Percentiles rank a stretch among this genome's conserved stretches.
Evolutionary conservation across 352 stramenopile genomes (phyloP).

Genomic region (Phytopythium vexans): DNA sequence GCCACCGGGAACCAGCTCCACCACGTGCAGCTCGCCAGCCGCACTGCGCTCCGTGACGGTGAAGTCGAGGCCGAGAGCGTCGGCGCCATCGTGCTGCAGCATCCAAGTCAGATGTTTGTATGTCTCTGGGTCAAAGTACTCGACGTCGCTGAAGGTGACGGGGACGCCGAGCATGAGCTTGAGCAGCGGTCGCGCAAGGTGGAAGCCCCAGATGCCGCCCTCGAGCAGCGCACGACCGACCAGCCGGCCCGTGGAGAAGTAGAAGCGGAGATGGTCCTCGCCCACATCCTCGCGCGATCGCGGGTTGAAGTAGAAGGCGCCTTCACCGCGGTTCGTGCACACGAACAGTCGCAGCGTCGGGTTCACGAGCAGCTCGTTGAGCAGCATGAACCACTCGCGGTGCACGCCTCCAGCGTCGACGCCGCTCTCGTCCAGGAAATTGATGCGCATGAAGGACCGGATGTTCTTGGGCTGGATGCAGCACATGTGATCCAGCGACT

Average conservation of each 20-base stretch:
- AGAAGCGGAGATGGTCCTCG: slow-evolving; percentile 63
- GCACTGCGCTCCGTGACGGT: slow-evolving; percentile 36
- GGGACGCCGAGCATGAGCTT: slow-evolving; percentile 97
- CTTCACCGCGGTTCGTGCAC: slow-evolving; percentile 53
- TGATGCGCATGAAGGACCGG: slow-evolving; percentile 78
- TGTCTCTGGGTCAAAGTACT: slow-evolving; percentile 58
- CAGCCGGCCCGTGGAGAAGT: slow-evolving; percentile 53
- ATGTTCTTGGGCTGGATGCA: slow-evolving; percentile 57
- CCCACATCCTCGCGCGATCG: slow-evolving; percentile 45
- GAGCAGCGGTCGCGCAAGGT: slow-evolving; percentile 94
- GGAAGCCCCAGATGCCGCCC: slow-evolving; percentile 89
- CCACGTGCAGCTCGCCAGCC: slow-evolving; percentile 13
- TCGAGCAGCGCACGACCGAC: slow-evolving; percentile 75
- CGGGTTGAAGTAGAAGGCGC: slow-evolving; percentile 60
- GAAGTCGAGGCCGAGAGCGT: slow-evolving; percentile 61
- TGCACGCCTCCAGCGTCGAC: slow-evolving; percentile 86
- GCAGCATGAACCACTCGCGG: slow-evolving; percentile 92
- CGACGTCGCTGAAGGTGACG: slow-evolving; percentile 92
- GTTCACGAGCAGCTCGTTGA: slow-evolving; percentile 56
- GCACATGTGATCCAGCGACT: slow-evolving; percentile 66
- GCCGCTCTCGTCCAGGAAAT: slow-evolving; percentile 83
- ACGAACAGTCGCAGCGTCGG: slow-evolving; percentile 47
- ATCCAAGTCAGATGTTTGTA: slow-evolving; percentile 58
- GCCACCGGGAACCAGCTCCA: slow-evolving; percentile 46
- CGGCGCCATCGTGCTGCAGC: slow-evolving; percentile 46